Percentiles rank a stretch among this genome's conserved stretches.
These are phyloP conservation scores for Penicillium sp. DNA, from an alignment of 2,329 filamentous ascomycete species.

Conservation along the genomic window DNA sequence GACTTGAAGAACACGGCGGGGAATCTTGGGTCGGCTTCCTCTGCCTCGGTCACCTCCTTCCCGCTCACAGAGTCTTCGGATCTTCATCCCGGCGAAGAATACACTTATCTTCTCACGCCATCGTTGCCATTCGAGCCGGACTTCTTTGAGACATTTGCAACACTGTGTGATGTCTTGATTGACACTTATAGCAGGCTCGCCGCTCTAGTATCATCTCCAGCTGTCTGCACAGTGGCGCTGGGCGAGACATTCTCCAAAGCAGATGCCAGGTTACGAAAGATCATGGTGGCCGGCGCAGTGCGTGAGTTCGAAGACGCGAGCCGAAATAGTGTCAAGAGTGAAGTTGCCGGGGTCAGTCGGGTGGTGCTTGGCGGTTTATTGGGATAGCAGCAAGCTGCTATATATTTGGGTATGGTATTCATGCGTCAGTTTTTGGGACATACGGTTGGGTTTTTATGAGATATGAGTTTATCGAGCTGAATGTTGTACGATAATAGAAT, in stretches of 20 bases:
- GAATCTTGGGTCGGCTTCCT: slow-evolving; percentile 39
- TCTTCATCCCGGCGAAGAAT: slow-evolving; percentile 78
- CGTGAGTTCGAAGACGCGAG: slow-evolving; percentile 92
- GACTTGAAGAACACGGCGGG: slow-evolving; percentile 48
- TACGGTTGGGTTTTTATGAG: slow-evolving; percentile 1
- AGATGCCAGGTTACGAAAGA: slow-evolving; percentile 79
- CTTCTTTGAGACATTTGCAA: slow-evolving; percentile 94
- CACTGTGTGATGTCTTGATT: slow-evolving; percentile 90
- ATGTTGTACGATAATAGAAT: slow-evolving; percentile 14
- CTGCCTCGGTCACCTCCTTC: slow-evolving; percentile 40
- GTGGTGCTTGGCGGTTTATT: slow-evolving; percentile 86
- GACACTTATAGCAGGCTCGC: slow-evolving; percentile 84
- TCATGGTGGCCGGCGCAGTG: slow-evolving; percentile 81
- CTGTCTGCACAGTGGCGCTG: slow-evolving; percentile 66
- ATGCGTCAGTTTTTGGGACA: background rate
- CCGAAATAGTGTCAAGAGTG: slow-evolving; percentile 69
- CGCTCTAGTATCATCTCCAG: slow-evolving; percentile 69
- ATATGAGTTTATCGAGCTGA: slow-evolving; percentile 1
- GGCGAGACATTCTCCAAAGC: slow-evolving; percentile 88
- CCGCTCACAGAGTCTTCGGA: slow-evolving; percentile 55
- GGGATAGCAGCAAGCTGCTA: slow-evolving; percentile 34
- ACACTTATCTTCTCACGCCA: slow-evolving; percentile 84
- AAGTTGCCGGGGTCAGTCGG: slow-evolving; percentile 81
- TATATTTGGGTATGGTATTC: slow-evolving; percentile 2
- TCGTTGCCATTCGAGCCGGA: slow-evolving; percentile 92